Evolutionary conservation across 2,329 filamentous ascomycete species (phyloP).

Genomic region (Parastagonospora avenae): DNA sequence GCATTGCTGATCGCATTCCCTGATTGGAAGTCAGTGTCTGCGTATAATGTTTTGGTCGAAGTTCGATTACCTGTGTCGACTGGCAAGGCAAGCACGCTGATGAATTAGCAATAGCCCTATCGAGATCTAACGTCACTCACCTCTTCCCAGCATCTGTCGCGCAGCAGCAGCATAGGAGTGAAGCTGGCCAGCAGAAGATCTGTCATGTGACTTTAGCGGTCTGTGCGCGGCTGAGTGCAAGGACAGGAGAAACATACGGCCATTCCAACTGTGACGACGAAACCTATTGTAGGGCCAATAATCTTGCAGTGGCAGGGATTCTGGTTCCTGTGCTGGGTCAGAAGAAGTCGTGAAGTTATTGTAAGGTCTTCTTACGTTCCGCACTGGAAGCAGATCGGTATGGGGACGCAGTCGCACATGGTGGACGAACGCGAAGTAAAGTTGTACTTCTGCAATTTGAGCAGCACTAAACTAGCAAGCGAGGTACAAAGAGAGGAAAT

Average conservation of each 20-base stretch:
- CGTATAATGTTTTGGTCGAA: background rate
- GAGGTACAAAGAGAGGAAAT: background rate
- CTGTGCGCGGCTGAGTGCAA: background rate
- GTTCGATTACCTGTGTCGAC: slow-evolving; percentile 54
- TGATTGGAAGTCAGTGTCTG: background rate
- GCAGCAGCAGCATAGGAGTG: slow-evolving; percentile 63
- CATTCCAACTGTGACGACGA: slow-evolving; percentile 54
- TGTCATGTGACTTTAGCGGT: slow-evolving; percentile 26
- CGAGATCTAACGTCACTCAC: slow-evolving; percentile 43
- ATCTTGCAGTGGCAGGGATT: slow-evolving; percentile 64
- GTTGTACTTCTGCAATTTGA: too few relatives aligned
- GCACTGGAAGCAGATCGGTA: slow-evolving; percentile 62
- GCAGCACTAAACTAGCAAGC: background rate
- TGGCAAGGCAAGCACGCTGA: slow-evolving; percentile 57
- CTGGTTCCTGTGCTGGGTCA: slow-evolving; percentile 52
- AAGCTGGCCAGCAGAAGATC: slow-evolving; percentile 61
- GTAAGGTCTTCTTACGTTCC: slow-evolving; percentile 43
- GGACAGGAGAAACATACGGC: slow-evolving; percentile 49
- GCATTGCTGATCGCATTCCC: slow-evolving; percentile 53
- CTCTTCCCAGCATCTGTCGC: slow-evolving; percentile 59
- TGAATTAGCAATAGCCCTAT: slow-evolving; percentile 17
- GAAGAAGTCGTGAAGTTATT: slow-evolving; percentile 1
- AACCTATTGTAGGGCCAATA: slow-evolving; percentile 61
- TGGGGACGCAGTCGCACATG: slow-evolving; percentile 48
- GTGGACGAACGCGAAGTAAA: background rate